Evolutionary conservation across 2,329 filamentous ascomycete genomes (phyloP), one percentile per base, ranked within the genome.

Genomic region (Myriosclerotinia curreyana): DNA sequence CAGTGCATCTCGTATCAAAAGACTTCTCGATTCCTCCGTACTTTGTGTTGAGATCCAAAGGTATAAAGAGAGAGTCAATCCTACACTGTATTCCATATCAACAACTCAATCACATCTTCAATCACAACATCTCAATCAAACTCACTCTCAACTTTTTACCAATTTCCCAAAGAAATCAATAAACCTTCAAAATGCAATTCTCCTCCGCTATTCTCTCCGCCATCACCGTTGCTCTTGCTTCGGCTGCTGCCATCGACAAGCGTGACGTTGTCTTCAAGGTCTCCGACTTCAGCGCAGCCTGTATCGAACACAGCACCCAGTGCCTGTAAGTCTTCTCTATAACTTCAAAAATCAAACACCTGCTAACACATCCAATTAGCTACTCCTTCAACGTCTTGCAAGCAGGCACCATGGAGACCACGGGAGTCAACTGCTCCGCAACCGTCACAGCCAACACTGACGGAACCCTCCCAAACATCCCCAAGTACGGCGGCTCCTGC

Each of bases 151-250:
- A 59, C 15, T 38, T 31, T 17, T 25, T 38, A 36, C 20, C 31
- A 53, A 36, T 53, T 25, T 48, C 42, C 7, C 31, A 36, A 48
- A 48, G 55, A 59, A 59, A 59, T 49, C 31, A 6, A 8, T 20
- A 22, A 48, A 59, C 31, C 28, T 28, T 25, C 44, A 59, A 48
- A 8, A 59, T 59, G 55, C 42, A 59, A 49, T 59, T 59, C 44
- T 36, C 42, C 9, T 4, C 42, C 3, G 55, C 55, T 12, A 1
- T 59, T 17, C 22, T 59, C 42, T 59, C 42, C 9, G 55, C 55
- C 15, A 59, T 59, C 55, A 36, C 55, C 55, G 31, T 59, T 36
- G 55, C 55, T 36, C 4, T 48, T 5, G 42, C 55, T 17, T 59
- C 55, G 28, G 55, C 55, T 48, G 17, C 54, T 11, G 20, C 31